These are phyloP conservation scores for Phytophthora ohioensis DNA, from an alignment of 352 stramenopile genomes.

Conservation along the genomic window DNA sequence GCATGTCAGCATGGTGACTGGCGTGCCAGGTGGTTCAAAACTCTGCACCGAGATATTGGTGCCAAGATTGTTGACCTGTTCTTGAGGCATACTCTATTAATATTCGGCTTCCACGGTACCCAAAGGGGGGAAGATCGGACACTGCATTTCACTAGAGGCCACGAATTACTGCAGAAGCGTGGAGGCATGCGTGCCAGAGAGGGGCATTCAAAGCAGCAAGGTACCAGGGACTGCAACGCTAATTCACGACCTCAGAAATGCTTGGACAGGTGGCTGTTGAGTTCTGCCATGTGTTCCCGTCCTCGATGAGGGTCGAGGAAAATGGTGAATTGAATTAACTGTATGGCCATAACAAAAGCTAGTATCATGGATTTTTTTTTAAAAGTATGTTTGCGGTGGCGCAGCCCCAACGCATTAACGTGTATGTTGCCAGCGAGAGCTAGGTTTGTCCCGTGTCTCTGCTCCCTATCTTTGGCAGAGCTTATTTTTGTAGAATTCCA, in stretches of 20 bases:
- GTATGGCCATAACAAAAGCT: no score
- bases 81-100: not conserved
- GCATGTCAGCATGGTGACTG: not conserved
- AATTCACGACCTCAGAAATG: no score
- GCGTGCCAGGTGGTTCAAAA: not conserved
- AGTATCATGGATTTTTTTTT: no score
- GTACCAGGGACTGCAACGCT: no score
- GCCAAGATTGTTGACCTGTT: not conserved
- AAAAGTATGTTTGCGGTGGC: not conserved
- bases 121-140: not conserved
- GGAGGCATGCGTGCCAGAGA: not conserved
- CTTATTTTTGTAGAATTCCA: conserved; percentile 2
- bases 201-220: no score
- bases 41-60: not conserved
- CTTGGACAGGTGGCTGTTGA: no score
- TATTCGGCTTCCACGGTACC: not conserved
- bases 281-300: no score
- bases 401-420: conserved; percentile 37
- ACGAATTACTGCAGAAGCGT: conserved; percentile 1
- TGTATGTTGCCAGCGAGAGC: conserved; percentile 35
- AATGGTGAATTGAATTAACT: no score
- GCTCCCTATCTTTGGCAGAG: conserved; percentile 4
- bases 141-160: not conserved
- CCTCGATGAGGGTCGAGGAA: no score
- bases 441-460: not conserved